phyloP scores from a whole-genome alignment of 768 basidiomycete genomes.

The Amanita rimosa region DNA sequence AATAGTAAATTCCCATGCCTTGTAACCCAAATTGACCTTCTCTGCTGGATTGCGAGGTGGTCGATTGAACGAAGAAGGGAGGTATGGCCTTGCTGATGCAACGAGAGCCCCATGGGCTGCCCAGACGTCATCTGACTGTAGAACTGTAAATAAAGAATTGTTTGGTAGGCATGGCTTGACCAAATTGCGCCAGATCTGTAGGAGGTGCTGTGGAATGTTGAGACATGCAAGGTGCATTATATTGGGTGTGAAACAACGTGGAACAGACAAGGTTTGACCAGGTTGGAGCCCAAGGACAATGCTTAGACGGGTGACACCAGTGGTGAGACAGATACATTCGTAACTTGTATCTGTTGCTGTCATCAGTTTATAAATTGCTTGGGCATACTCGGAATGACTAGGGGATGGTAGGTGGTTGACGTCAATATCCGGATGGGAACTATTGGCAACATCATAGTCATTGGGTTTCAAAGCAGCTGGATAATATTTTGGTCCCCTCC shows the following conservation, averaged over 20 bases:
- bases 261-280: conserved; percentile 15
- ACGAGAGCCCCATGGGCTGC: background rate
- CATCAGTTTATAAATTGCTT: background rate
- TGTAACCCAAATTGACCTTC: no score
- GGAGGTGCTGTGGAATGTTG: conserved; percentile 26
- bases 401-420: background rate
- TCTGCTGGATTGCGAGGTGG: no score
- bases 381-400: background rate
- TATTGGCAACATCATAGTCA: background rate
- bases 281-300: conserved; percentile 27
- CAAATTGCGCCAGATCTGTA: conserved; percentile 21
- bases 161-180: conserved; percentile 18
- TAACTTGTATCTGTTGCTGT: conserved; percentile 11
- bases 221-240: conserved; percentile 28
- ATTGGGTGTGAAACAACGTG: conserved; percentile 24
- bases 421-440: background rate
- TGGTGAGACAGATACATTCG: conserved; percentile 15
- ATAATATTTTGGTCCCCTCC: background rate
- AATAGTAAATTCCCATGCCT: no score
- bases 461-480: background rate
- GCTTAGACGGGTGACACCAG: conserved; percentile 23
- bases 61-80: no score
- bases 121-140: background rate
- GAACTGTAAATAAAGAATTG: background rate
- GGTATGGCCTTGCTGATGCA: background rate